These are phyloP conservation scores for Iris pallida DNA, from an alignment of 116 monocot species.

Conservation along the genomic window DNA sequence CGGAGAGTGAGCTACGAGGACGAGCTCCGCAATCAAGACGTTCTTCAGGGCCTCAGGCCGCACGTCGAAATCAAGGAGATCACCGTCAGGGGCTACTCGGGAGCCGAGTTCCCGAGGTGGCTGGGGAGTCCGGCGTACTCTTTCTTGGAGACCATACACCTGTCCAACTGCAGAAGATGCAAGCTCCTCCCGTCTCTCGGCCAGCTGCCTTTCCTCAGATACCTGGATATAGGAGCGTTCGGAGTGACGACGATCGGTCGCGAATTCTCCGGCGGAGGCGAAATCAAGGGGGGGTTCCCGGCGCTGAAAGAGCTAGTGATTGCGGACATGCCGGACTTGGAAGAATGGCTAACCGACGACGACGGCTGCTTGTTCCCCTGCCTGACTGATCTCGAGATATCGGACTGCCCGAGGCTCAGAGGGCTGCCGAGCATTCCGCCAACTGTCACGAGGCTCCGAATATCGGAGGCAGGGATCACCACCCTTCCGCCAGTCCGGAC, in stretches of 20 bases:
- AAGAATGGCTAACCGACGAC: slow-evolving; percentile 10
- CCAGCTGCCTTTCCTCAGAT: slow-evolving; percentile 18
- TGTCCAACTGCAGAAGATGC: slow-evolving; percentile 17
- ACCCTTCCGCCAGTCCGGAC: slow-evolving; percentile 22
- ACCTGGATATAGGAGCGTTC: slow-evolving; percentile 19
- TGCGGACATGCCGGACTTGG: slow-evolving; percentile 19
- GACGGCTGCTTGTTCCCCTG: slow-evolving; percentile 7
- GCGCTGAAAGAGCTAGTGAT: slow-evolving; percentile 23
- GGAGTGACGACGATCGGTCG: slow-evolving; percentile 2
- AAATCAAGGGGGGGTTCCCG: slow-evolving; percentile 23
- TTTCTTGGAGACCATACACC: slow-evolving; percentile 20
- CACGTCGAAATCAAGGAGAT: slow-evolving; percentile 19
- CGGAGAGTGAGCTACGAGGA: neutral
- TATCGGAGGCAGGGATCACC: slow-evolving; percentile 18
- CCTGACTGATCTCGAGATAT: slow-evolving; percentile 23
- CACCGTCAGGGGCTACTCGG: slow-evolving; percentile 17
- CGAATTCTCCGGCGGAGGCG: slow-evolving; percentile 25
- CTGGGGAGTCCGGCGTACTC: neutral
- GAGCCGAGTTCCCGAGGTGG: slow-evolving; percentile 30
- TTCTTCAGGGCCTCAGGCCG: slow-evolving; percentile 26
- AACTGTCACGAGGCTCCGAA: slow-evolving; percentile 16
- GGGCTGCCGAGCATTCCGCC: slow-evolving; percentile 14
- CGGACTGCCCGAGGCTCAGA: slow-evolving; percentile 20
- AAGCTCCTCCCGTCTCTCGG: slow-evolving; percentile 26
- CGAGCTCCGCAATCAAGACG: neutral